Percentiles rank a stretch among this genome's conserved stretches.
Conservation (phyloP, 768 basidiomycete genomes). For the Ephemerocybe angulata region DNA sequence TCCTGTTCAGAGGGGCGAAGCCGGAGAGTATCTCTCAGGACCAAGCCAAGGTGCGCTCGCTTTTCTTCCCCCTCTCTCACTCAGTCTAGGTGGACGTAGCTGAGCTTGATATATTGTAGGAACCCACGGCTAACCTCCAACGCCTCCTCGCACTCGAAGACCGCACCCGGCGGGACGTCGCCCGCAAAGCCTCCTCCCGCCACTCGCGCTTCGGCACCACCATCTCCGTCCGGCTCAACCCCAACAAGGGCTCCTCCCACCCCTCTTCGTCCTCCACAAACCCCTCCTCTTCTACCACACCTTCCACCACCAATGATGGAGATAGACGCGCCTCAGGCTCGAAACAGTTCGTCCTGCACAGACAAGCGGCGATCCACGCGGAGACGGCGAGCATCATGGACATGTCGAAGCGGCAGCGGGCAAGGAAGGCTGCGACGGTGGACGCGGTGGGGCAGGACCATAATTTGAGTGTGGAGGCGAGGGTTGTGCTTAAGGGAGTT, state of each 20-base stretch:
- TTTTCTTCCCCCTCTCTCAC: constrained; percentile 8
- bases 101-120: constrained; percentile 41
- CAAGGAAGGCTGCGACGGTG: constrained; percentile 54
- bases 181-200: constrained; percentile 60
- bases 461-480: constrained; percentile 63
- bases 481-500: constrained; percentile 59
- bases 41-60: constrained; percentile 56
- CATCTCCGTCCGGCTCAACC: constrained; percentile 52
- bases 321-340: too few relatives aligned
- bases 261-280: too few relatives aligned
- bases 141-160: constrained; percentile 78
- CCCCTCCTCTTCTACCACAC: too few relatives aligned
- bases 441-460: constrained; percentile 71
- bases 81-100: too few relatives aligned
- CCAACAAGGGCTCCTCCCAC: neutral
- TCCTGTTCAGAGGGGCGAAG: constrained; percentile 78
- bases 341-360: constrained; percentile 83
- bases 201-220: constrained; percentile 98
- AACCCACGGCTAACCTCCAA: constrained; percentile 64
- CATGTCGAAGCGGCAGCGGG: constrained; percentile 56
- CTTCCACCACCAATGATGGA: too few relatives aligned
- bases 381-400: constrained; percentile 73
- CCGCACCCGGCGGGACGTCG: constrained; percentile 52
- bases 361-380: constrained; percentile 71
- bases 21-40: constrained; percentile 55